phyloP scores from a whole-genome alignment of 768 basidiomycete species.

The Obba rivulosa region DNA sequence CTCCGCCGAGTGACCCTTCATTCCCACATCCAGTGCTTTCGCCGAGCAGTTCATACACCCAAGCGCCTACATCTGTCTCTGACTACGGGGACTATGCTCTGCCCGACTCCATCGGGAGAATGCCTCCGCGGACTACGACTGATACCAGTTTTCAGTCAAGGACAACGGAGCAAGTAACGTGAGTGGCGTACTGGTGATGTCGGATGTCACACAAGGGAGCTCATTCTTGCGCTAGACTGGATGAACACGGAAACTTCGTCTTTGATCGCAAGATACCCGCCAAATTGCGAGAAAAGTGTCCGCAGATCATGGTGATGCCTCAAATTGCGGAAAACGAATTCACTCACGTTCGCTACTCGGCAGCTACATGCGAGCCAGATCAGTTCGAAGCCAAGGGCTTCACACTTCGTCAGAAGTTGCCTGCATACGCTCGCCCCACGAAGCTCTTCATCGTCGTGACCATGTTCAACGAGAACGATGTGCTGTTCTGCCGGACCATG shows the following conservation, averaged over 20 bases:
- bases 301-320: constrained; percentile 41
- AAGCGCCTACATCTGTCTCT: too few relatives aligned
- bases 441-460: constrained; percentile 98
- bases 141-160: too few relatives aligned
- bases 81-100: too few relatives aligned
- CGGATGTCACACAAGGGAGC: too few relatives aligned
- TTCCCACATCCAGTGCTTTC: too few relatives aligned
- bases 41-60: too few relatives aligned
- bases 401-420: constrained; percentile 84
- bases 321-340: constrained; percentile 80
- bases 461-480: constrained; percentile 95
- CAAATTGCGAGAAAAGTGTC: constrained; percentile 39
- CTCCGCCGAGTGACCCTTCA: too few relatives aligned
- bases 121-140: too few relatives aligned
- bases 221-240: too few relatives aligned
- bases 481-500: constrained; percentile 89
- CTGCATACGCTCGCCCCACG: constrained; percentile 84
- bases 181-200: too few relatives aligned
- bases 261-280: constrained; percentile 80
- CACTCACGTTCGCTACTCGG: constrained; percentile 93
- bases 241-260: constrained; percentile 70
- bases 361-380: constrained; percentile 94
- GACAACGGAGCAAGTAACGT: too few relatives aligned
- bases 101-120: too few relatives aligned
- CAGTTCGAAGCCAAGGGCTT: constrained; percentile 80